These are phyloP conservation scores for Celoporthe dispersa DNA, from an alignment of 2,329 filamentous ascomycete genomes.

Conservation along the genomic window DNA sequence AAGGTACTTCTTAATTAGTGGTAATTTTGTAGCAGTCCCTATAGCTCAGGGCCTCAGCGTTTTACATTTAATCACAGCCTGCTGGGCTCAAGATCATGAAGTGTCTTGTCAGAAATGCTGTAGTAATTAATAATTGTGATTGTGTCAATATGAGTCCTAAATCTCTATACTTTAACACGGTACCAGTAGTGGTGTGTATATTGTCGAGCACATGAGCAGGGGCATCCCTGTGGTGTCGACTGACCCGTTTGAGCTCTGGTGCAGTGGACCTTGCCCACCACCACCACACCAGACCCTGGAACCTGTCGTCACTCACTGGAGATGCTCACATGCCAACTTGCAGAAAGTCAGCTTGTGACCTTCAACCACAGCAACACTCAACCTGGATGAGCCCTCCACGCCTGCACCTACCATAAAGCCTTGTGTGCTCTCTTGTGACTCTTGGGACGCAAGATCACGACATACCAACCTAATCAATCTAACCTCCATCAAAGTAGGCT, in stretches of 20 bases:
- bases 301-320: slow-evolving; percentile 2
- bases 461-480: background rate
- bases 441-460: background rate
- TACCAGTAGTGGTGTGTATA: too few relatives aligned
- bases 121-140: too few relatives aligned
- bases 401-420: background rate
- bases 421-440: background rate
- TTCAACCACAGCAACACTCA: background rate
- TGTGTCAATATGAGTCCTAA: background rate
- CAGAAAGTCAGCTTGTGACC: slow-evolving; percentile 4
- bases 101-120: too few relatives aligned
- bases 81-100: too few relatives aligned
- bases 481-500: background rate
- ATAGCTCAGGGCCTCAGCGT: too few relatives aligned
- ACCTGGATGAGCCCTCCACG: background rate
- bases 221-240: background rate
- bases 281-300: background rate
- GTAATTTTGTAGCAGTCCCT: too few relatives aligned
- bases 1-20: too few relatives aligned
- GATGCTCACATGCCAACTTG: slow-evolving; percentile 8
- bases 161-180: background rate
- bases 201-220: background rate
- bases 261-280: background rate
- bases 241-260: background rate
- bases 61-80: too few relatives aligned